Conservation (phyloP, 106 monocot species). For the Dioscorea alata region DNA sequence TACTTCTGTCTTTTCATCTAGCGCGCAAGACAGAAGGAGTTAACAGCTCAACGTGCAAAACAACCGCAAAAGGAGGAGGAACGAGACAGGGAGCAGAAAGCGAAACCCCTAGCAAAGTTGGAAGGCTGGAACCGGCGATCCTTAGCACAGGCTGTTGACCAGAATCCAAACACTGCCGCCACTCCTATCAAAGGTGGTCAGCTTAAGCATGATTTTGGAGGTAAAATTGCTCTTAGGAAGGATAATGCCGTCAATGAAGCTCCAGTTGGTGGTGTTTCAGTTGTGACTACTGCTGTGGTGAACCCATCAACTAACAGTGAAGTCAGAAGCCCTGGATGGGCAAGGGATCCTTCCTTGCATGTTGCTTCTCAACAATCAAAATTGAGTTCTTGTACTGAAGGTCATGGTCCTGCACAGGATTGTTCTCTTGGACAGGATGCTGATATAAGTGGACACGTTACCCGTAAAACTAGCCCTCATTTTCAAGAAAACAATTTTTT, state of each 20-base stretch:
- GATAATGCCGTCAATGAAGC: not conserved
- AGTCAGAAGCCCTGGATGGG: not conserved
- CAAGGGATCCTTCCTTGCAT: not conserved
- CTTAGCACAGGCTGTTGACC: not conserved
- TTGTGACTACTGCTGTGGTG: no score
- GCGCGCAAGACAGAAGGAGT: conserved; percentile 72
- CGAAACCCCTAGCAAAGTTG: conserved; percentile 93
- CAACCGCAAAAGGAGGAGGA: conserved; percentile 78
- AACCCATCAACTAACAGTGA: not conserved
- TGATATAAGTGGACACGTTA: not conserved
- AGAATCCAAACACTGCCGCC: not conserved
- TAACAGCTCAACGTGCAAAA: conserved; percentile 63
- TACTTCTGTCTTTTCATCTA: conserved; percentile 17
- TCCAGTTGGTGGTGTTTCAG: not conserved
- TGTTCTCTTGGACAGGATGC: not conserved
- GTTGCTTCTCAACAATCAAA: not conserved
- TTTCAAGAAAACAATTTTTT: conserved; percentile 12
- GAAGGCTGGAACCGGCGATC: conserved; percentile 75
- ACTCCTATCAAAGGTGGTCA: not conserved
- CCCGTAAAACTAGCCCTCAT: conserved; percentile 11
- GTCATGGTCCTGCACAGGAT: not conserved
- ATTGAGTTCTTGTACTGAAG: not conserved
- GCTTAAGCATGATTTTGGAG: not conserved
- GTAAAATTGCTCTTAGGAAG: not conserved
- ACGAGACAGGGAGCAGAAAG: conserved; percentile 67